Evolutionary conservation across 225 moss, liverwort and hornwort genomes (phyloP).

Genomic region (Rhytidiadelphus loreus): DNA sequence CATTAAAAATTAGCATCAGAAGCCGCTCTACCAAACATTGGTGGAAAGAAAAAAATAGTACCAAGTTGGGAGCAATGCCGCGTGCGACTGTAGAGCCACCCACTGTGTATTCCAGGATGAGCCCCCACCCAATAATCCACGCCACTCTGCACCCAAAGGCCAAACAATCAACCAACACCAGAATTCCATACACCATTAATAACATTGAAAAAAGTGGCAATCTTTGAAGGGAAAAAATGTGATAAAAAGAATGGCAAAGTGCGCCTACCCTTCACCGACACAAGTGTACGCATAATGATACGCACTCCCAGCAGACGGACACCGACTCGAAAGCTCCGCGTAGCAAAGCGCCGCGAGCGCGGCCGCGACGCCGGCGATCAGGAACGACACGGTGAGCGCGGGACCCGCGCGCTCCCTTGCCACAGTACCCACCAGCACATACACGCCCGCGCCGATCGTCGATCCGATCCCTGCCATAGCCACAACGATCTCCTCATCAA

Average conservation of each 20-base stretch:
- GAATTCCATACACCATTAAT: not conserved
- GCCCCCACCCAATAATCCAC: constrained; percentile 96
- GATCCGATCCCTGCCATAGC: constrained; percentile 62
- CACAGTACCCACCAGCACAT: constrained; percentile 89
- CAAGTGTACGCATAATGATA: constrained; percentile 93
- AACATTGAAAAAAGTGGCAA: not conserved
- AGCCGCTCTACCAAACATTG: not conserved
- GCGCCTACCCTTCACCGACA: constrained; percentile 44
- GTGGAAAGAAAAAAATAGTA: not conserved
- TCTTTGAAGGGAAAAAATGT: not conserved
- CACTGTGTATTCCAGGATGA: constrained; percentile 90
- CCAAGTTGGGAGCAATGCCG: constrained; percentile 91
- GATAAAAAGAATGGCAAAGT: not conserved
- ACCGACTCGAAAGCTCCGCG: constrained; percentile 90
- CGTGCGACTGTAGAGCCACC: constrained; percentile 95
- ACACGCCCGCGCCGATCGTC: constrained; percentile 89
- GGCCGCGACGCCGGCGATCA: constrained; percentile 91
- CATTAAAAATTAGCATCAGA: too few species aligned
- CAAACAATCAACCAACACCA: not conserved
- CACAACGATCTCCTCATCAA: not conserved
- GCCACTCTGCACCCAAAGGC: constrained; percentile 41
- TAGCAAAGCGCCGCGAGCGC: constrained; percentile 97
- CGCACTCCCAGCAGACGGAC: constrained; percentile 94
- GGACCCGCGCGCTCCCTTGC: constrained; percentile 89
- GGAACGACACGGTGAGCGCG: constrained; percentile 71